phyloP scores from a whole-genome alignment of 768 basidiomycete genomes.

The Agrocybe pediades region DNA sequence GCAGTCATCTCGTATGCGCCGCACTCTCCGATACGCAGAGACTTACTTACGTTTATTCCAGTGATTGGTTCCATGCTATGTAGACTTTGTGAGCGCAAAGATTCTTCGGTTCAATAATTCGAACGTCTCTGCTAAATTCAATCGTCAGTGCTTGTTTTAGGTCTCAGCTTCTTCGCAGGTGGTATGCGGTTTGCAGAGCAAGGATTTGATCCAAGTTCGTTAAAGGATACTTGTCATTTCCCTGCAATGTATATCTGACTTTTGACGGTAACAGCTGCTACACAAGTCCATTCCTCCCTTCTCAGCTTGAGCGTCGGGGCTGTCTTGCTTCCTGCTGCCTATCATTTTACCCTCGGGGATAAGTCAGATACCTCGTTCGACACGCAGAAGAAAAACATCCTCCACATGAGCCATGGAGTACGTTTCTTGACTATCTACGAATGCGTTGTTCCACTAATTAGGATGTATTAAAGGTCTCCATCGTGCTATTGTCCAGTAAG shows the following conservation, averaged over 20 bases:
- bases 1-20: conserved; percentile 77
- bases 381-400: conserved; percentile 47
- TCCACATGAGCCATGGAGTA: conserved; percentile 80
- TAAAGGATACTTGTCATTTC: no score
- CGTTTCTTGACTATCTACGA: conserved; percentile 19
- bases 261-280: conserved; percentile 54
- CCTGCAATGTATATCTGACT: neutral
- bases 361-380: conserved; percentile 20
- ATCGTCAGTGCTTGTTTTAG: conserved; percentile 72
- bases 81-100: conserved; percentile 51
- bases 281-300: conserved; percentile 73
- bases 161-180: conserved; percentile 85
- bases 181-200: conserved; percentile 78
- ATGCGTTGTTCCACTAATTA: neutral
- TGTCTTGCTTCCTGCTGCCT: conserved; percentile 77
- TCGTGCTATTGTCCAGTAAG: conserved; percentile 78
- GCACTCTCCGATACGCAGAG: neutral
- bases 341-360: conserved; percentile 60
- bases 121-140: neutral
- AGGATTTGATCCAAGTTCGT: conserved; percentile 70
- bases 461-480: conserved; percentile 53
- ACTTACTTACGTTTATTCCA: conserved; percentile 25
- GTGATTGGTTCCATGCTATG: conserved; percentile 84
- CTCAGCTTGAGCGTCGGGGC: conserved; percentile 78
- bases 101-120: no score